Evolutionary conservation across 129 eudicot species (phyloP).

Genomic region (Erigeron canadensis): DNA sequence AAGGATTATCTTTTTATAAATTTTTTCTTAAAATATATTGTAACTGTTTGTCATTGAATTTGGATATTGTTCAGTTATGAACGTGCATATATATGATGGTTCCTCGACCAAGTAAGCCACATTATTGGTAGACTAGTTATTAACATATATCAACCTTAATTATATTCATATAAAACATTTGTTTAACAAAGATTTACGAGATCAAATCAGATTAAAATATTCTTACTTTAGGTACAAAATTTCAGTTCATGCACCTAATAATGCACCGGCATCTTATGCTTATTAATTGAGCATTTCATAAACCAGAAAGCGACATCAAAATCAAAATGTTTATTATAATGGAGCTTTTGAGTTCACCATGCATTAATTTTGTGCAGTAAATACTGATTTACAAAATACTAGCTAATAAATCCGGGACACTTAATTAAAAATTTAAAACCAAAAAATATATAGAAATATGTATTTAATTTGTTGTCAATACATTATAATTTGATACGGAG

Average conservation of each 20-base stretch:
- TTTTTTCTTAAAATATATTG: too few species aligned
- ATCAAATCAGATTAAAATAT: conserved; percentile 6
- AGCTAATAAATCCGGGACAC: too few species aligned
- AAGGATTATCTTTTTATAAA: too few species aligned
- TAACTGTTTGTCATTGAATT: neutral
- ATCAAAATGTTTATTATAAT: neutral
- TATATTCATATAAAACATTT: neutral
- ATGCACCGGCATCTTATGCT: conserved; percentile 16
- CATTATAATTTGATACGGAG: too few species aligned
- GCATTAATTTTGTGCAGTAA: too few species aligned
- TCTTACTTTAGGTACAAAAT: conserved; percentile 4
- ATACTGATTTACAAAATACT: too few species aligned
- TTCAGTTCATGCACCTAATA: conserved; percentile 29
- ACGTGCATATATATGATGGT: neutral
- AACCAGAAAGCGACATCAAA: too few species aligned
- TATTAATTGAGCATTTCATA: neutral
- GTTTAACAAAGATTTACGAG: conserved; percentile 9
- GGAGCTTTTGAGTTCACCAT: too few species aligned
- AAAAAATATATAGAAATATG: too few species aligned
- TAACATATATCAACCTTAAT: conserved; percentile 3
- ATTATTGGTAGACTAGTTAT: conserved; percentile 2
- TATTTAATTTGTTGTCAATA: too few species aligned
- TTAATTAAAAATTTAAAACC: too few species aligned
- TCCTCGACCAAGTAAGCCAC: conserved; percentile 1
- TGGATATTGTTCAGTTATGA: neutral